Evolutionary conservation across 2,329 filamentous ascomycete species (phyloP).

Genomic region (Cladosporium sp.): DNA sequence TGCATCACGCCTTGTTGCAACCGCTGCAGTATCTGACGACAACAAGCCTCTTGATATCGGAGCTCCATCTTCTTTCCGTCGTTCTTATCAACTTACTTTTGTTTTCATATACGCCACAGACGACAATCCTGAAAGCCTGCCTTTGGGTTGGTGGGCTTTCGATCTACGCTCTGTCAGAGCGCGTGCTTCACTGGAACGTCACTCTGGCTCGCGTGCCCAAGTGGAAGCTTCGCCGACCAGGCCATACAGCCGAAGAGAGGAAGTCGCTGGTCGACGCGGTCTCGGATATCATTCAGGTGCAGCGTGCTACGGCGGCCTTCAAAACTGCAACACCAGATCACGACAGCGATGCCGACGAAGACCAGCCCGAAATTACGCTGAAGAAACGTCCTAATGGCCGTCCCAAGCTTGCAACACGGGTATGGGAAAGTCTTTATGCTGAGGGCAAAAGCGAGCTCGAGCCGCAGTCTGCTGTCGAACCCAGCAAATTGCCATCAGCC

Average conservation of each 20-base stretch:
- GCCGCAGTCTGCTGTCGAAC: conserved; percentile 23
- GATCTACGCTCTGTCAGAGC: conserved; percentile 67
- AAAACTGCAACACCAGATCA: conserved; percentile 12
- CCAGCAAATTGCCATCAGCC: conserved; percentile 9
- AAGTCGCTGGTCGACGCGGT: conserved; percentile 42
- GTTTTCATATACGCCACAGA: conserved; percentile 62
- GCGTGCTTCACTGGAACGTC: conserved; percentile 78
- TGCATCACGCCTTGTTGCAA: conserved; percentile 73
- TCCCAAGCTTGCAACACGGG: conserved; percentile 18
- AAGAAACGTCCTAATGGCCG: conserved; percentile 15
- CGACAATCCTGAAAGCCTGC: conserved; percentile 39
- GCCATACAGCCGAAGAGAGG: conserved; percentile 39
- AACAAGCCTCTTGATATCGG: conserved; percentile 79
- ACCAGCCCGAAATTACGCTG: conserved; percentile 19
- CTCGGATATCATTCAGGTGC: conserved; percentile 34
- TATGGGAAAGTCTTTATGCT: conserved; percentile 3
- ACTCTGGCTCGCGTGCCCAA: conserved; percentile 81
- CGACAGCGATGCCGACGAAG: conserved; percentile 48
- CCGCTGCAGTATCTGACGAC: conserved; percentile 78
- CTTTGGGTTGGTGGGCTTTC: conserved; percentile 64
- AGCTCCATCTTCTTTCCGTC: conserved; percentile 81
- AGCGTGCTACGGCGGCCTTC: conserved; percentile 25
- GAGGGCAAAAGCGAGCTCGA: conserved; percentile 14
- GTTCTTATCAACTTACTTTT: conserved; percentile 77
- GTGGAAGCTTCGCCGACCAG: conserved; percentile 73